Evolutionary conservation across 306 rosid genomes (phyloP).

Genomic region (Malus domestica): ASM211411v1 NC_041790.1:3636001-3636500

Average conservation of each 20-base stretch:
- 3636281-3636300: conserved; percentile 45
- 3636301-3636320: conserved; percentile 37
- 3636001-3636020: conserved; percentile 55
- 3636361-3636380: conserved; percentile 27
- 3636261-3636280: conserved; percentile 63
- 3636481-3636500: neutral
- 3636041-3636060: neutral
- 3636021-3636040: neutral
- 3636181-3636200: conserved; percentile 35
- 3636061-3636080: conserved; percentile 3
- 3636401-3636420: neutral
- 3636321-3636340: conserved; percentile 40
- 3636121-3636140: conserved; percentile 29
- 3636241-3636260: conserved; percentile 52
- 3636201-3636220: conserved; percentile 45
- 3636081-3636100: conserved; percentile 48
- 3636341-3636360: conserved; percentile 42
- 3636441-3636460: neutral
- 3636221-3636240: conserved; percentile 51
- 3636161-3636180: conserved; percentile 81
- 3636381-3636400: neutral
- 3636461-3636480: neutral
- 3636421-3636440: neutral
- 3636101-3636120: conserved; percentile 72
- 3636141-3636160: conserved; percentile 62